A percentile compares a stretch with the other conserved stretches of the same genome.
phyloP scores from a whole-genome alignment of 257 asterid genomes.

The Lithospermum erythrorhizon region DNA sequence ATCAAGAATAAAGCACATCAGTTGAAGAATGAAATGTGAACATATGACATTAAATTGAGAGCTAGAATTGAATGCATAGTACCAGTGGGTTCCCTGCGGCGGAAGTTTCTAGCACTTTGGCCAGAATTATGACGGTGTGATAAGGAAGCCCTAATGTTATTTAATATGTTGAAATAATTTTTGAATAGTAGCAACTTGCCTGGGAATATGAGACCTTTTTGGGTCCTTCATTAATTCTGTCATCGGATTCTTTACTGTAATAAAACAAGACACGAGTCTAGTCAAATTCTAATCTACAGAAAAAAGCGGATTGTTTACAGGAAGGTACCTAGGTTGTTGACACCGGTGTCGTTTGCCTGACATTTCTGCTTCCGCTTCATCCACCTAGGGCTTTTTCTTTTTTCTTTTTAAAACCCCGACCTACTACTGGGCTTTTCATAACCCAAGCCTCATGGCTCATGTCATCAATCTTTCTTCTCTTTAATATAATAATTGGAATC shows the following conservation, averaged over 20 bases:
- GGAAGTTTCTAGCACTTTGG: constrained; percentile 54
- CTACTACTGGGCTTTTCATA: too few relatives aligned
- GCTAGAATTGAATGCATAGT: constrained; percentile 10
- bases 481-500: too few relatives aligned
- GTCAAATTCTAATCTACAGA: too few relatives aligned
- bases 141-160: constrained; percentile 76
- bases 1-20: constrained; percentile 16
- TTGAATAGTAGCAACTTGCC: constrained; percentile 24
- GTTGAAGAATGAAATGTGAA: neutral
- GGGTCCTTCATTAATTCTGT: constrained; percentile 21
- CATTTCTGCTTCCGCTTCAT: constrained; percentile 22
- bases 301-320: too few relatives aligned
- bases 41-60: neutral
- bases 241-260: constrained; percentile 39
- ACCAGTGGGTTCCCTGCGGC: constrained; percentile 47
- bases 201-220: constrained; percentile 45
- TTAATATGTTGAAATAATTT: constrained; percentile 27
- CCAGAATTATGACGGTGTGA: constrained; percentile 68
- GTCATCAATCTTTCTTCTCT: too few relatives aligned
- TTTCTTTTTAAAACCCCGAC: too few relatives aligned
- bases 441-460: too few relatives aligned
- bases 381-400: neutral
- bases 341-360: constrained; percentile 70
- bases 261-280: too few relatives aligned
- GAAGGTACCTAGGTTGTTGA: constrained; percentile 63